These are phyloP conservation scores for Xanthoparmelia taractica DNA, from an alignment of 495 filamentous ascomycete species.

Conservation along the genomic window DNA sequence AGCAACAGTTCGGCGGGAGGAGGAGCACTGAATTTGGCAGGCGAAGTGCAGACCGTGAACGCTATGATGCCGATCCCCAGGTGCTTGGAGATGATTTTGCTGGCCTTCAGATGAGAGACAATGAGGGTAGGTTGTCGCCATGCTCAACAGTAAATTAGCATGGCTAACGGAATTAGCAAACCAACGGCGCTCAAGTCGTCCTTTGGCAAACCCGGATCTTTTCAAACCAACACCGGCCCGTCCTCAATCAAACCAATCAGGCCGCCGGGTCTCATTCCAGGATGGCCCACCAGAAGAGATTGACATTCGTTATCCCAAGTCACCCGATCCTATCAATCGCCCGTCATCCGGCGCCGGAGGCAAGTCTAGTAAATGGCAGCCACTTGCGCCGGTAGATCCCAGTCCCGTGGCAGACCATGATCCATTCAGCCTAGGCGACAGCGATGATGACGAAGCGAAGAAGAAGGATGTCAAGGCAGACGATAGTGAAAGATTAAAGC, in stretches of 20 bases:
- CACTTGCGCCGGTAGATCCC: slow-evolving; percentile 78
- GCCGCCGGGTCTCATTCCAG: slow-evolving; percentile 72
- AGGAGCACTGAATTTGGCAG: slow-evolving; percentile 53
- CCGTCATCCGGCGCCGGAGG: slow-evolving; percentile 35
- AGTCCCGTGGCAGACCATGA: slow-evolving; percentile 85
- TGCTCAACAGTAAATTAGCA: background rate
- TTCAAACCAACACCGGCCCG: slow-evolving; percentile 65
- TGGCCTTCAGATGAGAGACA: slow-evolving; percentile 71
- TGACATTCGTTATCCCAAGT: slow-evolving; percentile 64
- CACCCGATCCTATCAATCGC: slow-evolving; percentile 43
- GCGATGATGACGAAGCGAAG: slow-evolving; percentile 85
- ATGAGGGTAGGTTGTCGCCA: slow-evolving; percentile 48
- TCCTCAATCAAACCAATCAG: slow-evolving; percentile 47
- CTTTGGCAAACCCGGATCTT: slow-evolving; percentile 69
- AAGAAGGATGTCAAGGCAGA: slow-evolving; percentile 54
- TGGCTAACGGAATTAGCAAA: slow-evolving; percentile 21
- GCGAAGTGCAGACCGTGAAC: slow-evolving; percentile 72
- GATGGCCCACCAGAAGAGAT: slow-evolving; percentile 66
- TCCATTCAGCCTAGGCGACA: slow-evolving; percentile 93
- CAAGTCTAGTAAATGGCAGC: slow-evolving; percentile 94
- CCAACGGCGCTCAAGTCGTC: slow-evolving; percentile 50
- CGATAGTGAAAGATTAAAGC: slow-evolving; percentile 62
- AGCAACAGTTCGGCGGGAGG: slow-evolving; percentile 42
- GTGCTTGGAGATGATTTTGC: slow-evolving; percentile 88
- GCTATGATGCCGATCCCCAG: slow-evolving; percentile 93